A percentile compares a stretch with the other conserved stretches of the same genome.
phyloP scores from a whole-genome alignment of 225 moss, liverwort and hornwort genomes.

The Physcomitrellopsis africana region DNA sequence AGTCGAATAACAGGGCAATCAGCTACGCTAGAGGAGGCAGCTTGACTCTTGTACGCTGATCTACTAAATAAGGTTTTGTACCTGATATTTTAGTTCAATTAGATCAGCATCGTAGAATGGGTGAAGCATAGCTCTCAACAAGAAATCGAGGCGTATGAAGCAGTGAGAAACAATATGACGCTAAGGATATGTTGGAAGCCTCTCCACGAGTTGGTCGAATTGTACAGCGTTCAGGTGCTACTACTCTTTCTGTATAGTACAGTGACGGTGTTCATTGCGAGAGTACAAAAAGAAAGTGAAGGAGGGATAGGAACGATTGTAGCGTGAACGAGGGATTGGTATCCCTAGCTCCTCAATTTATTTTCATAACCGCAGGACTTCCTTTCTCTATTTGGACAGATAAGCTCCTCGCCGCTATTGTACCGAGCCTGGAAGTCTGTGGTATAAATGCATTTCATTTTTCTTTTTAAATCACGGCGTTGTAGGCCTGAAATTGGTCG shows the following conservation, averaged over 20 bases:
- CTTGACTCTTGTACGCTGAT: constrained; percentile 33
- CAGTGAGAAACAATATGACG: constrained; percentile 27
- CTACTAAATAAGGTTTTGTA: constrained; percentile 48
- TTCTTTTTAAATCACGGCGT: constrained; percentile 13
- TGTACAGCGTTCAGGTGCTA: constrained; percentile 36
- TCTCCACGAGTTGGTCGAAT: constrained; percentile 35
- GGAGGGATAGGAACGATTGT: constrained; percentile 20
- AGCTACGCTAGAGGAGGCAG: constrained; percentile 19
- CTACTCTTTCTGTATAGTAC: constrained; percentile 37
- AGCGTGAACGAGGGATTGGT: constrained; percentile 21
- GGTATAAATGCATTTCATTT: constrained; percentile 5
- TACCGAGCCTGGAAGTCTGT: constrained; percentile 15
- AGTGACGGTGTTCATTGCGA: constrained; percentile 31
- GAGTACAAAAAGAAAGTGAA: constrained; percentile 14
- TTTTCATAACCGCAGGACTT: constrained; percentile 38
- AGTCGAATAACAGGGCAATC: constrained; percentile 34
- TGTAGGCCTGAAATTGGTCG: constrained; percentile 9
- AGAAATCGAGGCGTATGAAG: constrained; percentile 32
- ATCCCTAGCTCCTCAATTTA: constrained; percentile 33
- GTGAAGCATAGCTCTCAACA: constrained; percentile 36
- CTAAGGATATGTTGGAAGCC: constrained; percentile 15
- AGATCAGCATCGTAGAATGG: constrained; percentile 41
- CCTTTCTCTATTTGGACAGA: constrained; percentile 14
- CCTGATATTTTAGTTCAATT: constrained; percentile 29
- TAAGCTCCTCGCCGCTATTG: constrained; percentile 26